Evolutionary conservation across 345 rosid species (phyloP), one percentile per base, ranked within the genome.

Genomic region (Garcia nutans): DNA sequence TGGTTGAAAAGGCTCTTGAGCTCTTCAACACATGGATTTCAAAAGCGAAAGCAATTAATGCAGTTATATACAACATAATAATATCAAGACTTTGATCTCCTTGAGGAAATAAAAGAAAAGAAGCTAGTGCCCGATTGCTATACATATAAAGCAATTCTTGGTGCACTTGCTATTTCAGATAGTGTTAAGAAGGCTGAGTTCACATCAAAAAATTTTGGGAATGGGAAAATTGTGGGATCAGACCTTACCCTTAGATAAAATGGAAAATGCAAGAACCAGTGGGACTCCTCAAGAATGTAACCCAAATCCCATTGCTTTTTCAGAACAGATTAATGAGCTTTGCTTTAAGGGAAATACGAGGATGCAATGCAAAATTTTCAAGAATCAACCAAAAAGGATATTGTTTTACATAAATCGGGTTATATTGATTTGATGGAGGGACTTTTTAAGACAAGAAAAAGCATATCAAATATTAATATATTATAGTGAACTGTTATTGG

Each of bases 1-100:
- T 88, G 96, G 86, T 89, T 57, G 97, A 91, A 42, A 93, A 90
- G 81, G 97, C 97, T 68, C 87, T 95, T 74, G 87, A 84, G 72
- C 94, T 93, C 86, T 93, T 93, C 82, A 71, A 87, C 66, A 72
- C 88, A 0, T 90, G 91, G 88, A 82, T 84, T 73, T 86, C 85
- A 5, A 81, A 88, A 72, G 94, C 91, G 52, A 87, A 88, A 74
- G 63, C 72, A 23, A 58, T 88, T 63, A 96, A 93, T 82, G 2
- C 31, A 28, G 31, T 28, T 28, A 28, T 28, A 28, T 28, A 28
- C 31, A 28, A 2, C 31, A 28, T 28, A 28, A 28, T 28, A 28
- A 91, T 95, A 76, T 86, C 92, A 58, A 76, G 89, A 70, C 86
- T 93, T 70, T 84, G 89, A 82, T 82, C 90, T 90, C 78, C 68